These are phyloP conservation scores for Diplogelasinospora grovesii DNA, from an alignment of 495 filamentous ascomycete species.

Conservation along the genomic window DNA sequence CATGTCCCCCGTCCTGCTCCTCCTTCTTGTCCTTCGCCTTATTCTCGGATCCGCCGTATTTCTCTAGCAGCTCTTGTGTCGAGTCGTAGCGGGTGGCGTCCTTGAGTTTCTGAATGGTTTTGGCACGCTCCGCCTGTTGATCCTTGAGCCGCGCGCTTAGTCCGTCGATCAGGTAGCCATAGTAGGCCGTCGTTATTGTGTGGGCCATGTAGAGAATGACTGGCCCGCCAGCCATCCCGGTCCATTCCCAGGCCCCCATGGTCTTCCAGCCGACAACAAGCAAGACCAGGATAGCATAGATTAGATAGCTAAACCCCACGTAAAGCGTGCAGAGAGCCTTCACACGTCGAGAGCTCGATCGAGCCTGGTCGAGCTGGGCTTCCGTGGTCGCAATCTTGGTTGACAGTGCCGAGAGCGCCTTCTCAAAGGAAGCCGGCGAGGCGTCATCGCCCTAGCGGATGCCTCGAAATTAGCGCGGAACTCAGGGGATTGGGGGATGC, in stretches of 20 bases:
- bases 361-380: slow-evolving; percentile 61
- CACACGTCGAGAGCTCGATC: slow-evolving; percentile 65
- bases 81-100: slow-evolving; percentile 90
- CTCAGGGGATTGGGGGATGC: neutral
- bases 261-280: slow-evolving; percentile 81
- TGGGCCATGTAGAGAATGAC: slow-evolving; percentile 69
- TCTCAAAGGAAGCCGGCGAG: slow-evolving; percentile 90
- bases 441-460: slow-evolving; percentile 62
- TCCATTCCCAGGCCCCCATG: slow-evolving; percentile 68
- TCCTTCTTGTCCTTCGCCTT: slow-evolving; percentile 38
- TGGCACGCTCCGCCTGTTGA: slow-evolving; percentile 67
- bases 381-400: slow-evolving; percentile 70
- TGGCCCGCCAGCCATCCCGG: slow-evolving; percentile 70
- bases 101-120: slow-evolving; percentile 91
- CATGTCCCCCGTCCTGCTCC: slow-evolving; percentile 16
- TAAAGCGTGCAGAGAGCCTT: slow-evolving; percentile 89
- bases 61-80: slow-evolving; percentile 86
- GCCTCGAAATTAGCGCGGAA: neutral
- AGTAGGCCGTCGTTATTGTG: slow-evolving; percentile 56
- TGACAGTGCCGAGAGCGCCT: slow-evolving; percentile 72
- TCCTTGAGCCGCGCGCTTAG: slow-evolving; percentile 62
- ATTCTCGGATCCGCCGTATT: slow-evolving; percentile 68
- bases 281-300: slow-evolving; percentile 70
- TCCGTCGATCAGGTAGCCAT: slow-evolving; percentile 69
- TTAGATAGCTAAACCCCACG: slow-evolving; percentile 78